A percentile compares a stretch with the other conserved stretches of the same genome.
These are phyloP conservation scores for Aphanomyces cochlioides DNA, from an alignment of 352 stramenopile genomes.

Conservation along the genomic window DNA sequence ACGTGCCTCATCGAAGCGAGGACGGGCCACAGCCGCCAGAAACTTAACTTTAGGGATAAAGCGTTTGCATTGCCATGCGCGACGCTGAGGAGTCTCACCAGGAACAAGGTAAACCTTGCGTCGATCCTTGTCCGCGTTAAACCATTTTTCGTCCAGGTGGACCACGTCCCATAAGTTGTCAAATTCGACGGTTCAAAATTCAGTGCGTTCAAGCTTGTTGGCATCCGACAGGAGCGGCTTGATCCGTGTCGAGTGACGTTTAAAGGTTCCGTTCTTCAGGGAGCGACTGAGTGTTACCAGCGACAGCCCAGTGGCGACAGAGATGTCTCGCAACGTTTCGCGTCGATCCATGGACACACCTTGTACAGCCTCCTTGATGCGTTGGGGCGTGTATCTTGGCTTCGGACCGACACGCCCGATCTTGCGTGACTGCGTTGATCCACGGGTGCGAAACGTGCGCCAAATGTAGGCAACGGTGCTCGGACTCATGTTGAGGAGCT, in stretches of 20 bases:
- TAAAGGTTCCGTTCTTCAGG: neutral
- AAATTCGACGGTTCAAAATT: slow-evolving; percentile 1
- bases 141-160: neutral
- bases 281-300: neutral
- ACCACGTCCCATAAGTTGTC: neutral
- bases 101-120: neutral
- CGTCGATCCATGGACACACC: neutral
- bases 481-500: neutral
- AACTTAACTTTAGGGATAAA: neutral
- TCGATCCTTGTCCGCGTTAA: slow-evolving; percentile 1
- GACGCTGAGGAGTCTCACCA: neutral
- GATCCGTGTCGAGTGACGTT: neutral
- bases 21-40: too few species aligned
- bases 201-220: neutral
- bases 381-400: neutral
- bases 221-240: neutral
- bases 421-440: neutral
- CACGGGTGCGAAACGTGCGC: neutral
- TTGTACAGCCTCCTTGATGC: neutral
- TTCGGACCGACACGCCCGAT: neutral
- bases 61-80: neutral
- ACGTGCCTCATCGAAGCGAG: too few species aligned
- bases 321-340: neutral
- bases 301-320: neutral
- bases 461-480: neutral